phyloP scores from a whole-genome alignment of 495 filamentous ascomycete species.

The Parachaetomium inaequale region DNA sequence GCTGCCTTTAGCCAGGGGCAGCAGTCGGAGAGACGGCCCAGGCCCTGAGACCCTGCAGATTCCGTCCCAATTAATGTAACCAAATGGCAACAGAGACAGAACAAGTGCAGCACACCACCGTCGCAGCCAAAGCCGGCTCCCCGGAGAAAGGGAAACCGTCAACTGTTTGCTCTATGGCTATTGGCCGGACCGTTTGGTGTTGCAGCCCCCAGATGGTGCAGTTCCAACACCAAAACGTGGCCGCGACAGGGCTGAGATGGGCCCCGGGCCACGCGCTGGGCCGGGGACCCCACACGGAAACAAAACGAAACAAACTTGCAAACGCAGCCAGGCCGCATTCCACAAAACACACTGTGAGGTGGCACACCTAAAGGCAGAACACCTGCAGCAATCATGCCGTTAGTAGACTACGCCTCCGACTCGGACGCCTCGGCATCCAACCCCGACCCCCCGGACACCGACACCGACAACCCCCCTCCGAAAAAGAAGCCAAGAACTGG shows the following conservation, averaged over 20 bases:
- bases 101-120: neutral
- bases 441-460: constrained; percentile 16
- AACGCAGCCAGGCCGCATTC: neutral
- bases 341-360: neutral
- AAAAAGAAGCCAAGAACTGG: constrained; percentile 15
- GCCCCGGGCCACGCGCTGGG: neutral
- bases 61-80: neutral
- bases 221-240: constrained; percentile 8
- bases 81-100: neutral
- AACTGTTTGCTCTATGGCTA: neutral
- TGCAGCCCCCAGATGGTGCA: neutral
- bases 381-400: constrained; percentile 46
- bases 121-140: constrained; percentile 3
- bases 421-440: constrained; percentile 31
- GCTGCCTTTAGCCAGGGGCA: constrained; percentile 1
- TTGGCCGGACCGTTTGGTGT: neutral
- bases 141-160: neutral
- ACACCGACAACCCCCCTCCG: neutral
- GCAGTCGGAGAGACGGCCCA: neutral
- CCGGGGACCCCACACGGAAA: constrained; percentile 4
- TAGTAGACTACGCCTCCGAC: constrained; percentile 73
- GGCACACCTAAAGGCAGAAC: neutral
- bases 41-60: neutral
- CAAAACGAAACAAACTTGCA: neutral
- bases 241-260: neutral